Evolutionary conservation across 352 stramenopile species (phyloP), one percentile per base, ranked within the genome.

Genomic region (Globisporangium rhizosaccharum): DNA sequence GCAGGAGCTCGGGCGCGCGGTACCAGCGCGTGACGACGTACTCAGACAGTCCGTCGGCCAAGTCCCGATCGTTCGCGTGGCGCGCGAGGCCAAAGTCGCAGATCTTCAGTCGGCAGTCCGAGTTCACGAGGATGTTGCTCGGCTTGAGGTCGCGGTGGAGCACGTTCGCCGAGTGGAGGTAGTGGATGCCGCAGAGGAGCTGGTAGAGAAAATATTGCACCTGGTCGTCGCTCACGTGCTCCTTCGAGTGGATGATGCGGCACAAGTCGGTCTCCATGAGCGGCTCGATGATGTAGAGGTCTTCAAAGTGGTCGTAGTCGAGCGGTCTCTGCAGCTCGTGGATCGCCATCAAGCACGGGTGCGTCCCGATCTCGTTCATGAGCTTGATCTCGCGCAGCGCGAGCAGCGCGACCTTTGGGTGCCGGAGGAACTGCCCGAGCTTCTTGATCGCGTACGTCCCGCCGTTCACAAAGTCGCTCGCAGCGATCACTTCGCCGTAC

Each of bases 261-360:
- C 84, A 90, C 56, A 99, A 65, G 67, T 99, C 97, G 37, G 94
- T 99, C 68, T 99, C 96, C 96, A 99, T 99, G 47, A 99, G 86
- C 45, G 97, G 89, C 64, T 96, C 84, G 48, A 99, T 97, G 63
- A 99, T 98, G 72, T 99, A 99, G 25, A 99, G 72, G 72, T 99
- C 96, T 65, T 98, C 83, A 66, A 98, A 99, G 54, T 89, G 79
- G 36, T 91, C 85, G 59, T 90, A 93, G 52, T 89, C 76, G 15
- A 92, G 63, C 39, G 85, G 85, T 23, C 74, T 71, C 61, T 95
- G 83, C n/a, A 95, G 67, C 51, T 95, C 85, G 62, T 92, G 82
- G 52, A 90, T 83, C 23, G 75, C 79, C 82, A 95, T 93, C 25
- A 95, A 65, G 53, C 79, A 85, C 30, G 82, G 75, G 48, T 95